Conservation (phyloP, 352 stramenopile genomes). For the Phytophthora litchii region DNA sequence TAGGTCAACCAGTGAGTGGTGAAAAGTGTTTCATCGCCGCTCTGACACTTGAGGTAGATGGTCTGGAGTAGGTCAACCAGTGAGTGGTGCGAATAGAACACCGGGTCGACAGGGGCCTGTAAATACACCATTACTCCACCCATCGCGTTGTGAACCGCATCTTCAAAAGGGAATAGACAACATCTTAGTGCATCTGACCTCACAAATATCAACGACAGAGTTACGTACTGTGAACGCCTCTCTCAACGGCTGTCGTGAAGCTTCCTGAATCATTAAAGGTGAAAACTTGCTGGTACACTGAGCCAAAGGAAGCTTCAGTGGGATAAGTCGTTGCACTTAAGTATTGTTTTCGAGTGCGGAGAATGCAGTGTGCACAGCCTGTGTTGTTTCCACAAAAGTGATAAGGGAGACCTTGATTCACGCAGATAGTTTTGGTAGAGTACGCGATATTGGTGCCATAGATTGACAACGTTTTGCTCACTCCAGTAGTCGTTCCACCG, state of each 20-base stretch:
- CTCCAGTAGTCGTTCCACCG: slow-evolving; percentile 29
- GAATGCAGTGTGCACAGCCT: slow-evolving; percentile 41
- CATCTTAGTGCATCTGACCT: background rate
- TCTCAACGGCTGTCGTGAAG: slow-evolving; percentile 42
- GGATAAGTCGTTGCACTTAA: slow-evolving; percentile 29
- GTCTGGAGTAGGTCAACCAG: slow-evolving; percentile 50
- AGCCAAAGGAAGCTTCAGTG: slow-evolving; percentile 42
- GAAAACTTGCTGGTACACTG: slow-evolving; percentile 55
- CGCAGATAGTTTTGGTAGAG: slow-evolving; percentile 31
- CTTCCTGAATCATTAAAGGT: slow-evolving; percentile 20
- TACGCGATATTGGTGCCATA: slow-evolving; percentile 36
- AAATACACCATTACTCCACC: slow-evolving; percentile 49
- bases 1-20: slow-evolving; percentile 53
- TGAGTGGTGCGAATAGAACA: slow-evolving; percentile 62
- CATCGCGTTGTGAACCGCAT: slow-evolving; percentile 44
- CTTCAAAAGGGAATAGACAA: slow-evolving; percentile 13
- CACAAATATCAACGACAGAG: background rate
- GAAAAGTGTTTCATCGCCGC: slow-evolving; percentile 30
- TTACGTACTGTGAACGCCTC: slow-evolving; percentile 51
- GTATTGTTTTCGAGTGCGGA: slow-evolving; percentile 24
- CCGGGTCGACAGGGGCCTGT: slow-evolving; percentile 47
- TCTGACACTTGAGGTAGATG: slow-evolving; percentile 66
- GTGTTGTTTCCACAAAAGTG: slow-evolving; percentile 51
- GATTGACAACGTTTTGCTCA: slow-evolving; percentile 16
- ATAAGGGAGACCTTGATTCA: slow-evolving; percentile 34